Conservation (phyloP, 495 filamentous ascomycete genomes). For the Hypoxylon rickii region DNA sequence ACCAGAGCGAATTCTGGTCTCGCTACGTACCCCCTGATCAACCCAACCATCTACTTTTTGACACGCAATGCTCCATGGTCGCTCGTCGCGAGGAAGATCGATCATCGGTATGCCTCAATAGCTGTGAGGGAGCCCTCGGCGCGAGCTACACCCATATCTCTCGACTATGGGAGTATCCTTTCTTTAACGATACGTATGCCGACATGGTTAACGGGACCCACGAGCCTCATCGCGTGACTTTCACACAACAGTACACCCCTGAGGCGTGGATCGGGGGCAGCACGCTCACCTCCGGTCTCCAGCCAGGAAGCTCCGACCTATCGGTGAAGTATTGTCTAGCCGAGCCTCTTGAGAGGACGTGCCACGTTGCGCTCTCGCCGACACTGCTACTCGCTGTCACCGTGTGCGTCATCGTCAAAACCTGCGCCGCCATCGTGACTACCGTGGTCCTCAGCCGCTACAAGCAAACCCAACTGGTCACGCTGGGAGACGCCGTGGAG, state of each 20-base stretch:
- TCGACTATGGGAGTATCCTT: constrained; percentile 22
- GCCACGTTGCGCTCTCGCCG: constrained; percentile 32
- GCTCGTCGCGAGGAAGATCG: neutral
- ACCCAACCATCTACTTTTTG: constrained; percentile 28
- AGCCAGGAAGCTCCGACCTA: constrained; percentile 8
- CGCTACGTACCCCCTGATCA: constrained; percentile 23
- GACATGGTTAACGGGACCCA: neutral
- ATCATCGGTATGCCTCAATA: neutral
- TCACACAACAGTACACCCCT: no score
- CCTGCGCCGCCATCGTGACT: constrained; percentile 41
- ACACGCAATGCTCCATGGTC: constrained; percentile 20
- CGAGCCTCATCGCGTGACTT: no score
- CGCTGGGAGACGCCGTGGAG: constrained; percentile 56
- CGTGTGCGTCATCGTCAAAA: constrained; percentile 45
- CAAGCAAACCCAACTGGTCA: constrained; percentile 47
- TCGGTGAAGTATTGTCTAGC: constrained; percentile 27
- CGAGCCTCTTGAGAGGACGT: constrained; percentile 17
- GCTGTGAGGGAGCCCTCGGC: constrained; percentile 4
- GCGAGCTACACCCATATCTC: no score
- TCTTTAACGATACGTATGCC: neutral
- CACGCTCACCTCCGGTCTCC: constrained; percentile 18
- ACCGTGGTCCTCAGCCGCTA: constrained; percentile 34
- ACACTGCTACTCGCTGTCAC: constrained; percentile 40
- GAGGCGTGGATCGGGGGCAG: neutral
- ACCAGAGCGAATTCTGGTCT: constrained; percentile 23